These are phyloP conservation scores for Polygonum maritimum DNA, from an alignment of 148 eudicot species.

Conservation along the genomic window DNA sequence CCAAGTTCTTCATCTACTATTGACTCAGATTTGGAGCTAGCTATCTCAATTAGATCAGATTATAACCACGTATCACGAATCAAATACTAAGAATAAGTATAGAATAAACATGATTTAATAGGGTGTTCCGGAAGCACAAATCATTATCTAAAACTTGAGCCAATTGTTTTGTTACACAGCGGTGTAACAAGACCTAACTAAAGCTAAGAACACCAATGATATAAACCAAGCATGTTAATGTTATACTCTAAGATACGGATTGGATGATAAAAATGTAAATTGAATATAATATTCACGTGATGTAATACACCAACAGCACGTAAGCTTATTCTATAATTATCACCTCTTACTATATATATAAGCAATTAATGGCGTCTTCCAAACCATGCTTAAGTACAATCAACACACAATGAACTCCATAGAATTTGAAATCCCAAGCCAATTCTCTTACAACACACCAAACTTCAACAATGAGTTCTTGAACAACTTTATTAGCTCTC, in stretches of 20 bases:
- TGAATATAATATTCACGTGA: not conserved
- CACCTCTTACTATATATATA: not conserved
- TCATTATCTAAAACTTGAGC: not conserved
- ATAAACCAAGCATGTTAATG: not conserved
- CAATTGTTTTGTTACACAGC: not conserved
- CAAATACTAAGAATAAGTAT: not conserved
- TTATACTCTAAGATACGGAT: not conserved
- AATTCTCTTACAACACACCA: constrained; percentile 16
- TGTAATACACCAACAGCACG: not conserved
- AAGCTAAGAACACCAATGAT: not conserved
- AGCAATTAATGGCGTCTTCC: not conserved
- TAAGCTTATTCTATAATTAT: not conserved
- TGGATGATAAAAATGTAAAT: not conserved
- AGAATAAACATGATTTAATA: not conserved
- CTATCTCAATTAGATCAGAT: not conserved
- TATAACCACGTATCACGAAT: not conserved
- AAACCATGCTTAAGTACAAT: not conserved
- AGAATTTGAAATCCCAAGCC: constrained; percentile 13
- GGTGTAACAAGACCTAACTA: not conserved
- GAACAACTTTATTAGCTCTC: constrained; percentile 19
- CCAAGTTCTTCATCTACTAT: not conserved
- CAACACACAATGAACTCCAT: constrained; percentile 28
- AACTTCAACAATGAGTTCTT: constrained; percentile 1
- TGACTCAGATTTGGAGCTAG: not conserved
- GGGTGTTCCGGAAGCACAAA: not conserved